Conservation (phyloP, 208 protist species). For the Wallacemonas sp. region DNA sequence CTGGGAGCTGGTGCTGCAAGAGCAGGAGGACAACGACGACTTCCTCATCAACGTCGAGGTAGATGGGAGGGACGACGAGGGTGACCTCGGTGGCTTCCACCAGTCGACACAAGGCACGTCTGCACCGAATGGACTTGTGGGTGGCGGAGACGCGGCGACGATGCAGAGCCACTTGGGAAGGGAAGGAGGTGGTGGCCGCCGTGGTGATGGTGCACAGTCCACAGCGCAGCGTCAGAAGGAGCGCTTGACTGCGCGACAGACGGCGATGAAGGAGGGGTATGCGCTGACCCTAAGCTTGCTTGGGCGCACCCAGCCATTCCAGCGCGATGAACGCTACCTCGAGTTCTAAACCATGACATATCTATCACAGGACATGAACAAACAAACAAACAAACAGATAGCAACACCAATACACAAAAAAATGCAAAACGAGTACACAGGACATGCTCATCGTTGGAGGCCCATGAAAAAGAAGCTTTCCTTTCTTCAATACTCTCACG, state of each 20-base stretch:
- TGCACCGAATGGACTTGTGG: constrained; percentile 6
- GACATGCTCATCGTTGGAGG: too few species aligned
- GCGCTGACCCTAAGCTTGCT: constrained; percentile 56
- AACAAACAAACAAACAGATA: too few species aligned
- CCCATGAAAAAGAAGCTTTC: too few species aligned
- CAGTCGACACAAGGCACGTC: not conserved
- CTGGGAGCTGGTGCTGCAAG: constrained; percentile 16
- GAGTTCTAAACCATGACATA: constrained; percentile 76
- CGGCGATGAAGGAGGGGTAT: constrained; percentile 56
- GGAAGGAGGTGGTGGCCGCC: constrained; percentile 8
- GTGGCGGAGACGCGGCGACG: not conserved
- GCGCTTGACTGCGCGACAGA: constrained; percentile 28
- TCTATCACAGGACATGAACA: too few species aligned
- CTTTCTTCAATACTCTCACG: too few species aligned
- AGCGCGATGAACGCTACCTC: constrained; percentile 63
- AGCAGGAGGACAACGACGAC: constrained; percentile 57
- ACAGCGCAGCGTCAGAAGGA: not conserved
- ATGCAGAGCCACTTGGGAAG: not conserved
- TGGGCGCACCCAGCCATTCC: constrained; percentile 61
- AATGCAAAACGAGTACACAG: too few species aligned
- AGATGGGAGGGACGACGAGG: constrained; percentile 23
- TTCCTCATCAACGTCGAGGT: constrained; percentile 71
- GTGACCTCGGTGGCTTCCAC: not conserved
- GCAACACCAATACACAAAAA: too few species aligned
- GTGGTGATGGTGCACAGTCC: not conserved